Evolutionary conservation across 495 filamentous ascomycete species (phyloP).

Genomic region (Annulohypoxylon stygium): DNA sequence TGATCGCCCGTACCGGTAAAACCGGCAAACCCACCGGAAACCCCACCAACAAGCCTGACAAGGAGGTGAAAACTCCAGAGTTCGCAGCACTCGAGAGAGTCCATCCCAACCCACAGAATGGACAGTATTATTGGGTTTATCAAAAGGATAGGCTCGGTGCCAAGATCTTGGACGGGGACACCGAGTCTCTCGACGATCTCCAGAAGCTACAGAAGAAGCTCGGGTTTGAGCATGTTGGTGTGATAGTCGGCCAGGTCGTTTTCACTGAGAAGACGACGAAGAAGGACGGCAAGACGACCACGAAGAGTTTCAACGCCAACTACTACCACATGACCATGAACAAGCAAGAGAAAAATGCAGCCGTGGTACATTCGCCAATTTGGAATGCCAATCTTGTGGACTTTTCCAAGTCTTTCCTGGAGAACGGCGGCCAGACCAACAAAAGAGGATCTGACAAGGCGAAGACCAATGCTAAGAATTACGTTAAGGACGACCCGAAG

Average conservation of each 20-base stretch:
- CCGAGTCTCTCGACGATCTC: slow-evolving; percentile 28
- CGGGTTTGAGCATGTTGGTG: slow-evolving; percentile 43
- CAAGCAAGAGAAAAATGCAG: not conserved
- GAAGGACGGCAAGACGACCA: slow-evolving; percentile 30
- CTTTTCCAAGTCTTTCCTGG: slow-evolving; percentile 3
- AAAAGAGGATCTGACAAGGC: slow-evolving; percentile 19
- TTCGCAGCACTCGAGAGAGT: slow-evolving; percentile 16
- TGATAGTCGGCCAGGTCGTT: slow-evolving; percentile 43
- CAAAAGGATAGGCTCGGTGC: not conserved
- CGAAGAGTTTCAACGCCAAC: slow-evolving; percentile 29
- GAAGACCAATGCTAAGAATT: not conserved
- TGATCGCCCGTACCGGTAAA: not conserved
- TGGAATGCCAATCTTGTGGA: not conserved
- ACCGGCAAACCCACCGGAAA: slow-evolving; percentile 3
- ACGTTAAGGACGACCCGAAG: not conserved
- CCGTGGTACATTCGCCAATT: not conserved
- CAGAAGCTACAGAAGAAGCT: slow-evolving; percentile 27
- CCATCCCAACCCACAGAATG: slow-evolving; percentile 14
- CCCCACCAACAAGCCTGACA: not conserved
- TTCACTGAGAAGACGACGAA: slow-evolving; percentile 10
- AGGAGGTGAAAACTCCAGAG: slow-evolving; percentile 8
- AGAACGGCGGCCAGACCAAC: slow-evolving; percentile 18
- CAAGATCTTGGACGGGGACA: slow-evolving; percentile 1
- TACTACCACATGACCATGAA: slow-evolving; percentile 39
- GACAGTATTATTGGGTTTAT: slow-evolving; percentile 40